phyloP scores from a whole-genome alignment of 495 filamentous ascomycete species.

The Penicillium alfredii region DNA sequence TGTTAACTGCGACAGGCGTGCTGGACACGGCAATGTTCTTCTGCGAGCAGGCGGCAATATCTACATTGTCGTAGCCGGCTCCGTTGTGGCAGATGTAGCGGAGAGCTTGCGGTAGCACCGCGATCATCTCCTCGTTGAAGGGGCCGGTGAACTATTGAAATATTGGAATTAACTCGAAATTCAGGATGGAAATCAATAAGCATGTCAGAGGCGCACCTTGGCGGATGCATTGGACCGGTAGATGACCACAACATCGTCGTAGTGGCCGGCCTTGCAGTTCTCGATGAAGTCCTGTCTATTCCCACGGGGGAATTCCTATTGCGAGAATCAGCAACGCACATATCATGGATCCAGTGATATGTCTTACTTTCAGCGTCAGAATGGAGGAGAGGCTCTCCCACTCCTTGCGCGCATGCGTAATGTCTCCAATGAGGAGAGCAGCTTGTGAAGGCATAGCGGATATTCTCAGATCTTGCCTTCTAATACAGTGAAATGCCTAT shows the following conservation, averaged over 20 bases:
- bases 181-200: too few relatives aligned
- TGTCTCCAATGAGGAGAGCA: conserved; percentile 52
- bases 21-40: conserved; percentile 59
- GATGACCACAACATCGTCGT: conserved; percentile 52
- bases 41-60: conserved; percentile 60
- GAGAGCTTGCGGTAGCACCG: conserved; percentile 56
- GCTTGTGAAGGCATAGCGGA: conserved; percentile 40
- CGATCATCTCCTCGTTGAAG: conserved; percentile 54
- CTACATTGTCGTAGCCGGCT: conserved; percentile 79
- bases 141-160: conserved; percentile 56
- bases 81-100: conserved; percentile 83
- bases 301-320: conserved; percentile 50
- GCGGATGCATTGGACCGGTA: conserved; percentile 57
- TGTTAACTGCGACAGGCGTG: conserved; percentile 61
- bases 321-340: not conserved
- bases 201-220: conserved; percentile 31
- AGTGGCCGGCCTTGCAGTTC: conserved; percentile 48
- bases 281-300: conserved; percentile 47
- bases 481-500: too few relatives aligned
- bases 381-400: conserved; percentile 50
- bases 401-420: conserved; percentile 49
- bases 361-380: conserved; percentile 50
- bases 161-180: too few relatives aligned
- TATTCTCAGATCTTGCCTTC: too few relatives aligned
- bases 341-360: too few relatives aligned